Percentiles rank a stretch among this genome's conserved stretches.
These are phyloP conservation scores for Pseudocercospora fuligena DNA, from an alignment of 2,329 filamentous ascomycete species.

Conservation along the genomic window DNA sequence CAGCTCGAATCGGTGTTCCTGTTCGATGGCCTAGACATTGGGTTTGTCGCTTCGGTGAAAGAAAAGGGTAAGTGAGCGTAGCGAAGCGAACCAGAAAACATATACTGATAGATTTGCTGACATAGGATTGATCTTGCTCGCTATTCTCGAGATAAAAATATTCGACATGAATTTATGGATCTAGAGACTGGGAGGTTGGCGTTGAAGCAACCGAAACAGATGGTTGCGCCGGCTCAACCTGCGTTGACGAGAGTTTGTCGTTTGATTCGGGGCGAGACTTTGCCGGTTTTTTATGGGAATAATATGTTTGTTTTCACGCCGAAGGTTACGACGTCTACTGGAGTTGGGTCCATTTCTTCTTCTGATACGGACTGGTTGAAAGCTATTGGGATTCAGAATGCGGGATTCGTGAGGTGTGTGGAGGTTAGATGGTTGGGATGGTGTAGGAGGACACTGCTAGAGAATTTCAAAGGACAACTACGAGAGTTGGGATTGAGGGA, in stretches of 20 bases:
- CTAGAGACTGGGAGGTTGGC: slow-evolving; percentile 3
- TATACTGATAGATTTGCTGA: too few species aligned
- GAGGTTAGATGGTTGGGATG: slow-evolving; percentile 18
- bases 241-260: slow-evolving; percentile 20
- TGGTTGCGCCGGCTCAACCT: slow-evolving; percentile 12
- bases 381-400: slow-evolving; percentile 8
- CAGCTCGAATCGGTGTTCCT: slow-evolving; percentile 12
- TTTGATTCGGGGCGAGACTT: slow-evolving; percentile 19
- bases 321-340: background rate
- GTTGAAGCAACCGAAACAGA: background rate
- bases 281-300: slow-evolving; percentile 24
- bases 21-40: slow-evolving; percentile 19
- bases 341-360: slow-evolving; percentile 6
- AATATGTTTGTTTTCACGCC: slow-evolving; percentile 23
- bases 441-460: slow-evolving; percentile 16
- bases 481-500: slow-evolving; percentile 8
- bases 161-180: slow-evolving; percentile 18
- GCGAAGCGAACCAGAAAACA: background rate
- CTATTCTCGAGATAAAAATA: slow-evolving; percentile 11
- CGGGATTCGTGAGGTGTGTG: background rate
- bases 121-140: slow-evolving; percentile 16
- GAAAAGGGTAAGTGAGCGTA: background rate
- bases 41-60: slow-evolving; percentile 7
- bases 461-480: slow-evolving; percentile 13
- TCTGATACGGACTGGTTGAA: slow-evolving; percentile 9